These are phyloP conservation scores for Aspergillus pseudoterreus DNA, from an alignment of 2,329 filamentous ascomycete species.

Conservation along the genomic window DNA sequence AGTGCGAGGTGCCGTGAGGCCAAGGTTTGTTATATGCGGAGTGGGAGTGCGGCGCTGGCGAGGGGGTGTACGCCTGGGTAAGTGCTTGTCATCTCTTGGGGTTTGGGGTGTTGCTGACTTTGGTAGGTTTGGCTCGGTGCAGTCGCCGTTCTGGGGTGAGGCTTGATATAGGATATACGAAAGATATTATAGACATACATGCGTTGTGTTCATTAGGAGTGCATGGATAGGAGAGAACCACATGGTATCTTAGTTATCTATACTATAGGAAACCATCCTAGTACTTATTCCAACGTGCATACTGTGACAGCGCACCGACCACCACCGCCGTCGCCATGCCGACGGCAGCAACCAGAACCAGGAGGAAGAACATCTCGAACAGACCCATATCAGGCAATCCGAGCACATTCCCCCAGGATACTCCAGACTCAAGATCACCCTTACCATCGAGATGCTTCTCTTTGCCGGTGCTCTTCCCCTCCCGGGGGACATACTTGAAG, in stretches of 20 bases:
- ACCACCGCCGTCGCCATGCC: neutral
- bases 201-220: no score
- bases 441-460: neutral
- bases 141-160: neutral
- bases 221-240: neutral
- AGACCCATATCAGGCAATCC: neutral
- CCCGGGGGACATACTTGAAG: constrained; percentile 31
- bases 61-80: constrained; percentile 51
- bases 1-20: constrained; percentile 50
- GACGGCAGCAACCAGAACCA: neutral
- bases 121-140: neutral
- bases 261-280: no score
- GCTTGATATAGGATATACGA: neutral
- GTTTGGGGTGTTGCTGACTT: neutral
- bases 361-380: neutral
- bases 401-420: neutral
- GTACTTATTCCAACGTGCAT: neutral
- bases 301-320: neutral
- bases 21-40: constrained; percentile 59
- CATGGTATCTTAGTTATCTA: neutral
- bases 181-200: neutral
- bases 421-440: neutral
- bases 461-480: constrained; percentile 6
- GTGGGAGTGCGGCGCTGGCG: constrained; percentile 52
- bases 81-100: neutral